A percentile compares a stretch with the other conserved stretches of the same genome.
Conservation (phyloP, 768 basidiomycete genomes). For the Tylopilus vinaceipallidus region DNA sequence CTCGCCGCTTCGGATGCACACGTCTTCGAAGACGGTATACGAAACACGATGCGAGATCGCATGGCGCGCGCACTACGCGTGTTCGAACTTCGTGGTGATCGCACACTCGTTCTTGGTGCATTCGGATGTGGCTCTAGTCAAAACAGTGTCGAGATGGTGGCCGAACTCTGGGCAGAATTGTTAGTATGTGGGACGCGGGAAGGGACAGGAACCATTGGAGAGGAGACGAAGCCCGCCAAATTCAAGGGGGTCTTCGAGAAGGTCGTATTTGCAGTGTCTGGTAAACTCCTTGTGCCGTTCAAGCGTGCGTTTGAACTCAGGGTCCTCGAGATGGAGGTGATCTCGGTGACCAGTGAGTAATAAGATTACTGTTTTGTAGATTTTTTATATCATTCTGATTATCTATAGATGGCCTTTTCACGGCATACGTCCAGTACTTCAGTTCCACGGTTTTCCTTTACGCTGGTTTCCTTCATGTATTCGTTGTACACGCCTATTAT, state of each 20-base stretch:
- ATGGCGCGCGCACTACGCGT: conserved; percentile 46
- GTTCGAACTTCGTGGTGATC: conserved; percentile 41
- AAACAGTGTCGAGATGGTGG: conserved; percentile 42
- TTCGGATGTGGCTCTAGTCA: conserved; percentile 45
- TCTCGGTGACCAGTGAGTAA: conserved; percentile 28
- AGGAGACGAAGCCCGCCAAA: conserved; percentile 24
- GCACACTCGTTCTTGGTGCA: conserved; percentile 40
- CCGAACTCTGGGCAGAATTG: conserved; percentile 46
- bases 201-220: conserved; percentile 18
- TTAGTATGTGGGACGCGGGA: conserved; percentile 35
- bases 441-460: no score
- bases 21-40: conserved; percentile 39
- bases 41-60: conserved; percentile 44
- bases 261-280: conserved; percentile 43
- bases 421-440: neutral
- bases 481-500: no score
- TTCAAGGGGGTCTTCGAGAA: conserved; percentile 42
- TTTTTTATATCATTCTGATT: conserved; percentile 4
- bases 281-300: conserved; percentile 36
- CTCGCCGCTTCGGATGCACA: conserved; percentile 26
- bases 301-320: conserved; percentile 40
- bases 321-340: conserved; percentile 37
- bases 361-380: neutral
- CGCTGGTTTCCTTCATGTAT: no score
- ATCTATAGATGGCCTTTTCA: neutral